Base-by-base conservation (phyloP, 2,329 filamentous ascomycete genomes). In the Meredithiella fracta region DNA sequence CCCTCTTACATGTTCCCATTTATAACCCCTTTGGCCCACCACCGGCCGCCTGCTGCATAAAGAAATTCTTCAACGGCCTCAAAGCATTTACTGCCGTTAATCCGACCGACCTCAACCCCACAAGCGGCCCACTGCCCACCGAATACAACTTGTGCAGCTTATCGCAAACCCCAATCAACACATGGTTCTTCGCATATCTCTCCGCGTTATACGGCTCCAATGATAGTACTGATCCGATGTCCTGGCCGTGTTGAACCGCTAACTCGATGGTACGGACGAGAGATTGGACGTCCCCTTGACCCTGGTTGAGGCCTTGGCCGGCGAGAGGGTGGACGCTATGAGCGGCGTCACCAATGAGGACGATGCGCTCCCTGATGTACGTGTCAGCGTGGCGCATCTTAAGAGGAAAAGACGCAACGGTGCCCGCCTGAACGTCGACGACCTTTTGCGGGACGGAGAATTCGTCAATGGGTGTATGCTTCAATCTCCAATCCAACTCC, bases 241-340 rank as follows among this genome's bases (percentile, higher is more conserved):
- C 92, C 73, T 89, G 85, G 0, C 92, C 92, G 60, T 92, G 86
- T 47, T 75, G 71, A 17, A 94, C 82, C 2, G 88, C 85, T 61
- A 83, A 83, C 59, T 82, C 80, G 53, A 98, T 85, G 0, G 82
- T 82, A 60, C 75, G 76, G 5, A 82, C 80, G 0, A 98, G 77
- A 54, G 85, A 84, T 63, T 87, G 82, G 0, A 92, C 85, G 65
- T 98, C 92, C 17, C 81, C 89, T 60, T 97, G 83, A 1, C 92
- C 92, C 63, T 94, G 85, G 65, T 98, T 98, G 14, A 98, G 74
- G 1, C 92, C 92, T 68, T 97, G 92, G 0, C 92, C 92, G 1
- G 88, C 92, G 3, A 98, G 81, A 0, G 92, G 92, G 67, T 98
- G 92, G 61, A 95, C 82, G 1, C 90, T 94, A 67, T 98, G 92